Evolutionary conservation across 1,284 basidiomycete genomes (phyloP).

Genomic region (Fistulinella cinereoalba): DNA sequence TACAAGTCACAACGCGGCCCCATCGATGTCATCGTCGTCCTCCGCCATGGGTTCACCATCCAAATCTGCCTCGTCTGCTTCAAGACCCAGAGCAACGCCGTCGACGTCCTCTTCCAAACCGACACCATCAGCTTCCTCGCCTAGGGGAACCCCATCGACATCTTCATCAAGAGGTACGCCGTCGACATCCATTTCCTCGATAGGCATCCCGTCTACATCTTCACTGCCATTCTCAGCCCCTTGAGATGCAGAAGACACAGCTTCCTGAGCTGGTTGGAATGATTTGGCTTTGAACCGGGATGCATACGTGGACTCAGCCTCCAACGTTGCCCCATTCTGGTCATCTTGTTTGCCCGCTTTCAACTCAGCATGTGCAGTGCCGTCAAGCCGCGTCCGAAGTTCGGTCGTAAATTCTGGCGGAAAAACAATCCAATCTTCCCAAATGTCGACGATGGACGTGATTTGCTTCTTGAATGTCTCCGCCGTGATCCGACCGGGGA

Average conservation of each 20-base stretch:
- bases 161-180: conserved; percentile 45
- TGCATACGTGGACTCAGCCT: conserved; percentile 37
- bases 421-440: conserved; percentile 97
- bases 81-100: conserved; percentile 28
- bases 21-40: conserved; percentile 32
- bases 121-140: conserved; percentile 35
- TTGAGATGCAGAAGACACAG: conserved; percentile 29
- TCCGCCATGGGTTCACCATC: conserved; percentile 35
- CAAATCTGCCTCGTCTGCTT: conserved; percentile 18
- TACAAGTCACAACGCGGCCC: conserved; percentile 18
- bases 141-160: conserved; percentile 39
- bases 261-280: conserved; percentile 65
- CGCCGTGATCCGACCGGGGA: conserved; percentile 90
- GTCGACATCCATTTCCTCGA: conserved; percentile 41
- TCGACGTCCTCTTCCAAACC: conserved; percentile 34
- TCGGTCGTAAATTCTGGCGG: conserved; percentile 77
- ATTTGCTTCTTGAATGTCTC: conserved; percentile 93
- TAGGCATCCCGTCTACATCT: conserved; percentile 37
- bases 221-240: conserved; percentile 41
- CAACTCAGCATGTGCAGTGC: conserved; percentile 39
- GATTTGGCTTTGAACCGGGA: conserved; percentile 77
- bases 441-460: conserved; percentile 80
- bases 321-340: conserved; percentile 29
- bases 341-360: conserved; percentile 31
- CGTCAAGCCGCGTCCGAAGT: conserved; percentile 71